Base-by-base conservation (phyloP, 2,329 filamentous ascomycete species). In the Paraphaeosphaeria sporulosa region DNA sequence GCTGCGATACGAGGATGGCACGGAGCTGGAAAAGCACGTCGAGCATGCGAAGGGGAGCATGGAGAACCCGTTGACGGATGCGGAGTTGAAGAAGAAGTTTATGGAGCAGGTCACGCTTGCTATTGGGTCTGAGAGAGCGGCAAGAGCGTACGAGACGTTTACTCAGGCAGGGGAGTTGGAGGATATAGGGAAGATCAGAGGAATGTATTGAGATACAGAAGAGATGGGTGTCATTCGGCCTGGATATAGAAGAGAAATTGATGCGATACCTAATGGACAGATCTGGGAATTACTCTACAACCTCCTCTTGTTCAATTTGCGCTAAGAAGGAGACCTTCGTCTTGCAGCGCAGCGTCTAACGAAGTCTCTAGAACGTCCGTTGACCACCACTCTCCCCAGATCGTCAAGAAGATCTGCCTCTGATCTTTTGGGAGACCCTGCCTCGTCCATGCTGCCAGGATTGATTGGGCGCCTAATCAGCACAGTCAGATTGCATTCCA, bases 11-110 rank as follows among this genome's bases (percentile, higher is more conserved):
- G 64, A 70, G 1, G 74, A 79, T 60, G 79, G 77, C 0, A 75
- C 56, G 21, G 71, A 68, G 9, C 55, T 83, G 19, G 75, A 80
- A 49, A 83, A 81, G 63, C 80, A 84, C 66, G 71, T 86, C 40
- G 69, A 79, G 56, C 81, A 85, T 74, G 83, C 83, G 3, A 75
- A 85, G 43, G 84, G 84, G 2, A 85, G 82, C 62, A 63, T 84
- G 38, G 76, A 83, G 58, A 78, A 79, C 17, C 83, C 83, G 0
- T 76, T 86, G 78, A 81, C 75, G 4, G 78, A 82, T 57, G 70
- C 70, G 1, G 78, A 83, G 59, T 64, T 86, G 36, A 74, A 77
- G 58, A 77, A 74, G 51, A 86, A 86, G 67, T 86, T 86, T 54
- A 59, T 82, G 23, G 82, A 83, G 62, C 83, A 86, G 62, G 80